Base-by-base conservation (phyloP, 106 monocot genomes). In the Allium sativum region DNA sequence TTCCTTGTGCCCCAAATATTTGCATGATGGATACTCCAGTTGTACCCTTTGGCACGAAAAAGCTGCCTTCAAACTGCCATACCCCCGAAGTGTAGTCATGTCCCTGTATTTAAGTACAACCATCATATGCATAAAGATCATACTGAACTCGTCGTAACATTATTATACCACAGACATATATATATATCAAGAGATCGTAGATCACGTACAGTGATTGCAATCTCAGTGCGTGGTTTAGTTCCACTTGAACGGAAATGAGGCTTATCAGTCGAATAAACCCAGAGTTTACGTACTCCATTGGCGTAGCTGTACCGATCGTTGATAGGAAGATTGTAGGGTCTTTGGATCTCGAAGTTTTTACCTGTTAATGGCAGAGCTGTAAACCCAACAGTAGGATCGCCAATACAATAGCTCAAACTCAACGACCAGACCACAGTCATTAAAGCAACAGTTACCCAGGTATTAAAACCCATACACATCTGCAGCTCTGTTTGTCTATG, bases 141-240 rank as follows among this genome's bases (percentile, higher is more conserved):
- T 31, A 31, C 5, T 31, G 31, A 31, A 31, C 31, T 31, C 5
- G 31, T 31, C 5, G 31, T 31, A 31, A 31, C 31, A 31, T 31
- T 2, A 2, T 31, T 31, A 31, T 31, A 31, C 31, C 31, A 31
- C 31, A 31, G 31, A 31, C 31, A 31, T 31, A 1, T 31, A 31
- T 31, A 31, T 31, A 31, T n/a, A n/a, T n/a, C n/a, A n/a, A n/a
- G n/a, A n/a, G n/a, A n/a, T n/a, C n/a, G n/a, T 31, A 31, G 31
- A 31, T 31, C n/a, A n/a, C n/a, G n/a, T 31, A 31, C 31, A 31
- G 31, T 31, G 31, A 31, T 75, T 9, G 18, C 13, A 53, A 76
- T 76, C 72, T 81, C 81, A 9, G 80, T 76, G 14, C 72, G 68
- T 7, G 76, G 76, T 40, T 65, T 65, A n/a, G 81, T 76, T 7